Conservation (phyloP, 306 rosid species). For the Alnus glutinosa region DNA sequence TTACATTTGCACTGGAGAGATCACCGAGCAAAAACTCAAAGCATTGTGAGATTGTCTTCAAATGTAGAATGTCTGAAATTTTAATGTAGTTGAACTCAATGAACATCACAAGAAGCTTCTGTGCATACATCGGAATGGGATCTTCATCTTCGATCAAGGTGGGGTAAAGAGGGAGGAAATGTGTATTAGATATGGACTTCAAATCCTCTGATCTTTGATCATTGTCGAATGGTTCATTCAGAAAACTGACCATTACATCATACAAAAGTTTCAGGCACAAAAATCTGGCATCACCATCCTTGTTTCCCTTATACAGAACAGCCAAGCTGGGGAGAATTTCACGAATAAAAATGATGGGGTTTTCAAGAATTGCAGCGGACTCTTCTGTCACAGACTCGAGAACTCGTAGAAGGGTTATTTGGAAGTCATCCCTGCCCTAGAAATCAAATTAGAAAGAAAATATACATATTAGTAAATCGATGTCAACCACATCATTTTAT, state of each 20-base stretch:
- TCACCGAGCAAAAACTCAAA: conserved; percentile 96
- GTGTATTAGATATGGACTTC: conserved; percentile 62
- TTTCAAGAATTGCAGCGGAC: conserved; percentile 56
- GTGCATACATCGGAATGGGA: conserved; percentile 92
- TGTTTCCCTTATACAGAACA: conserved; percentile 86
- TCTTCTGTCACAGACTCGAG: conserved; percentile 90
- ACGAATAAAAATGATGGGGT: conserved; percentile 63
- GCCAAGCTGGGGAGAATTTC: conserved; percentile 93
- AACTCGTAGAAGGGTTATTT: conserved; percentile 86
- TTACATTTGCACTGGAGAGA: conserved; percentile 86
- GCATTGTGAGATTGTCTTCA: conserved; percentile 91
- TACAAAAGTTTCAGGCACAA: conserved; percentile 87
- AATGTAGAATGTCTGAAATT: conserved; percentile 82
- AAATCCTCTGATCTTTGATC: conserved; percentile 68
- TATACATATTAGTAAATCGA: conserved; percentile 24
- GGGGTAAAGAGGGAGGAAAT: conserved; percentile 93
- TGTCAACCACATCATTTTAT: conserved; percentile 17
- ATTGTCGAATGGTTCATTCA: conserved; percentile 72
- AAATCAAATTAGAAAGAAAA: conserved; percentile 34
- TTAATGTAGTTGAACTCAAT: conserved; percentile 67
- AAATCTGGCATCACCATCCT: conserved; percentile 97
- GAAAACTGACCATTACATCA: conserved; percentile 75
- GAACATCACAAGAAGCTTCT: conserved; percentile 98
- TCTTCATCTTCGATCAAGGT: conserved; percentile 90
- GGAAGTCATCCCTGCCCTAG: conserved; percentile 99